Evolutionary conservation across 768 basidiomycete genomes (phyloP), one percentile per base, ranked within the genome.

Genomic region (Suillus americanus): DNA sequence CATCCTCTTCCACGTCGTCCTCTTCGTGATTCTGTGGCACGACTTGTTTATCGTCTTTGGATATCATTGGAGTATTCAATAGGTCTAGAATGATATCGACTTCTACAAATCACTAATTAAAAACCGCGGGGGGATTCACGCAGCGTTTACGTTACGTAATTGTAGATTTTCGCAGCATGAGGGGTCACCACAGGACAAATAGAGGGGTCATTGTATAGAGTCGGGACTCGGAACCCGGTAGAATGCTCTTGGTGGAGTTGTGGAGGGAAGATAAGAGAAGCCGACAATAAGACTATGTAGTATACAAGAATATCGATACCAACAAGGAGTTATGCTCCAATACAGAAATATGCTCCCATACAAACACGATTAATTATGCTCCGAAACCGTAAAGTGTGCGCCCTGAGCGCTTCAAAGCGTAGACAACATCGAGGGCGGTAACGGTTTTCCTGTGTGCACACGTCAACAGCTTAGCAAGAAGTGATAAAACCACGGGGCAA

Each of bases 381-480:
- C 89, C 90, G 81, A 91, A 91, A 72, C 90, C 91, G 74, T 92
- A 93, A 45, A 93, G 82, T 35, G 90, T 93, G 70, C 90, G 85
- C 37, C 88, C 88, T 20, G 87, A 88, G 48, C 86, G 85, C 80
- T 89, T 89, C 65, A 89, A 79, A 48, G 88, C 88, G 62, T 89
- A 89, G n/a, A 89, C 89, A 50, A 90, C 92, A 74, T 94, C 92
- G 71, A 95, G 87, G 3, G 92, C 91, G 18, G 92, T 93, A 63
- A 93, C 92, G 8, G 90, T 91, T 79, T 89, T 90, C 50, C 72
- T 74, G 33, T n/a, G 55, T n/a, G 45, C 9, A 5, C 9, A 5
- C 12, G 45, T 10, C n/a, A 16, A 53, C n/a, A 16, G 9, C 12
- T 74, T 40, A 72, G 59, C 20, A 18, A 48, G 4, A 59, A 7